phyloP scores from a whole-genome alignment of 1,284 basidiomycete genomes.

The Apiotrichum porosum region DNA sequence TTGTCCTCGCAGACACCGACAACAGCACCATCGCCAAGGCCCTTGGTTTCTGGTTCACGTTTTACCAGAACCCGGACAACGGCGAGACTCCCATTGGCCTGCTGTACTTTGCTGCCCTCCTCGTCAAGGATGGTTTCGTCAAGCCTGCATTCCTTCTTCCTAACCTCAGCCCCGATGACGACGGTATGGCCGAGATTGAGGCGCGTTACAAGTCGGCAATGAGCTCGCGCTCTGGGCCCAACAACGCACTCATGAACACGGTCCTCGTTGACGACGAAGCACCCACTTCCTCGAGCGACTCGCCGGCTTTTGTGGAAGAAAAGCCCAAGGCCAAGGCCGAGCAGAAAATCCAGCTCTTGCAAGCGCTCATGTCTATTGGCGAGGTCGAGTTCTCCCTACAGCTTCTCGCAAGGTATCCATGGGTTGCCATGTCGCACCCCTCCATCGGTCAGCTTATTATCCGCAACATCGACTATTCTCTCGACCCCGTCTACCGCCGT shows the following conservation, averaged over 20 bases:
- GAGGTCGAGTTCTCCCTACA: slow-evolving; percentile 70
- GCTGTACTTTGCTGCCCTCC: slow-evolving; percentile 75
- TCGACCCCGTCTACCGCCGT: slow-evolving; percentile 62
- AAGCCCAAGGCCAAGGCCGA: slow-evolving; percentile 53
- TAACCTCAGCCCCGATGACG: slow-evolving; percentile 70
- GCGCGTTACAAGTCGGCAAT: slow-evolving; percentile 66
- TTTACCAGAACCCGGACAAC: slow-evolving; percentile 60
- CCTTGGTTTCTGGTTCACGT: slow-evolving; percentile 89
- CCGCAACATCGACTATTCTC: slow-evolving; percentile 63
- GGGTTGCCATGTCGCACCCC: slow-evolving; percentile 74
- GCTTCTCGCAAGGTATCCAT: slow-evolving; percentile 76
- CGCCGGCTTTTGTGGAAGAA: slow-evolving; percentile 44
- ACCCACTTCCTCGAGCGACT: slow-evolving; percentile 17
- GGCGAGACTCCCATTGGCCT: slow-evolving; percentile 63
- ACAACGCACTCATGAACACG: slow-evolving; percentile 81
- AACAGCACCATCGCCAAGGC: slow-evolving; percentile 75
- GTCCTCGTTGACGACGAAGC: slow-evolving; percentile 69
- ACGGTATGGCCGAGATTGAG: slow-evolving; percentile 64
- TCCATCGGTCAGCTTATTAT: slow-evolving; percentile 81
- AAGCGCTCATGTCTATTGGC: slow-evolving; percentile 80
- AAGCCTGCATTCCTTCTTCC: slow-evolving; percentile 67
- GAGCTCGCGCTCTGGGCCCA: slow-evolving; percentile 59
- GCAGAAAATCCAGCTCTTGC: slow-evolving; percentile 75
- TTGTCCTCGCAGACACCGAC: slow-evolving; percentile 49
- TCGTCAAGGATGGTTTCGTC: slow-evolving; percentile 84